These are phyloP conservation scores for Boletus speciosus DNA, from an alignment of 768 basidiomycete genomes.

Conservation along the genomic window DNA sequence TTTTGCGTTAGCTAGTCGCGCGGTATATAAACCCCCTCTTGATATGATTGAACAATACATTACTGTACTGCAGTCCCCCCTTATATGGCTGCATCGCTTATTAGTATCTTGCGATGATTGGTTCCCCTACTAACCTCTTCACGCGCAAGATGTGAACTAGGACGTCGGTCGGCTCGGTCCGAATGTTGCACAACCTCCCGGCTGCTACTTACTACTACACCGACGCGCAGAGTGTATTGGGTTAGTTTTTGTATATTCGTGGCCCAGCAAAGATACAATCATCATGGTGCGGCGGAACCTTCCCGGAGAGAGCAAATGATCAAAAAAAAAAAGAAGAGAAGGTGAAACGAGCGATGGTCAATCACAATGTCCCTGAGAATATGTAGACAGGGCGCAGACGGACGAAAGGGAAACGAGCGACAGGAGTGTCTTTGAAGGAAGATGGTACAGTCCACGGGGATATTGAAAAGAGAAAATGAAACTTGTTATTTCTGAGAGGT, in stretches of 20 bases:
- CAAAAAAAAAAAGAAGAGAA: too few species aligned
- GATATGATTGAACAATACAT: too few species aligned
- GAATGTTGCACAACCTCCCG: not conserved
- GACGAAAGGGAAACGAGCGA: not conserved
- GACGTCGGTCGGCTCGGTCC: too few species aligned
- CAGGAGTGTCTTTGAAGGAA: not conserved
- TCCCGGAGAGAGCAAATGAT: not conserved
- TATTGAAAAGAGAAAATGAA: not conserved
- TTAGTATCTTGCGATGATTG: too few species aligned
- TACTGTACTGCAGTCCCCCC: too few species aligned
- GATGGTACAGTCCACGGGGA: not conserved
- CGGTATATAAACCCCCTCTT: too few species aligned
- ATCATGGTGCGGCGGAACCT: not conserved
- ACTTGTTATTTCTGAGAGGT: not conserved
- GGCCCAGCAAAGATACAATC: not conserved
- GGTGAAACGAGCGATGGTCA: too few species aligned
- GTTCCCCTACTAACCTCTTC: too few species aligned
- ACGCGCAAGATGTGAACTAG: too few species aligned
- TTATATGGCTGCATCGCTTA: too few species aligned
- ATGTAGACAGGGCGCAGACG: not conserved
- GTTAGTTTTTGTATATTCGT: not conserved
- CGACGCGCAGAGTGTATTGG: not conserved
- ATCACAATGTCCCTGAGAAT: not conserved
- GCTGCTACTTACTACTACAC: not conserved
- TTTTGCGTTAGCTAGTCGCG: too few species aligned